Conservation (phyloP, 805 yeast genomes). For the Starmerella etchellsii region DNA sequence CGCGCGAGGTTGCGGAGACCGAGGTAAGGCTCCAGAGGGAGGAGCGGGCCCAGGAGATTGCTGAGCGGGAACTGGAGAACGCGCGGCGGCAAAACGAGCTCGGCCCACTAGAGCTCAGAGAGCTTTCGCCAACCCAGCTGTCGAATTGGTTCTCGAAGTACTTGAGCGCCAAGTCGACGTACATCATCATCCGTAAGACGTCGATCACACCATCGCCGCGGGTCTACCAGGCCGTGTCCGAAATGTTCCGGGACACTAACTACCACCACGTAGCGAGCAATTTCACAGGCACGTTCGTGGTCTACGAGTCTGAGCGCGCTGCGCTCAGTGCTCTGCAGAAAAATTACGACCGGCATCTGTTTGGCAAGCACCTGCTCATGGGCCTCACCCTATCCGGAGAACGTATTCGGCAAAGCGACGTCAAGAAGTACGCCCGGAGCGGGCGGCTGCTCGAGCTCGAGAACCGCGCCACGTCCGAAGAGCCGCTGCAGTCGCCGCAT, state of each 20-base stretch:
- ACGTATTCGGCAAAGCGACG: neutral
- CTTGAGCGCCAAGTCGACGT: slow-evolving; percentile 3
- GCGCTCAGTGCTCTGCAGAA: slow-evolving; percentile 2
- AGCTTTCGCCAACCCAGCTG: neutral
- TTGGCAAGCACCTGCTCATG: neutral
- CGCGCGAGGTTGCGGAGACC: neutral
- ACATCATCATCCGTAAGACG: slow-evolving; percentile 6
- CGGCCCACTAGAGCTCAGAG: slow-evolving; percentile 3
- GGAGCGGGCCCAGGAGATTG: neutral
- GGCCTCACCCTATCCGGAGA: slow-evolving; percentile 5
- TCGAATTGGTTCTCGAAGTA: slow-evolving; percentile 8
- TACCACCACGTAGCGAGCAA: slow-evolving; percentile 5
- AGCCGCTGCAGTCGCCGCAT: neutral
- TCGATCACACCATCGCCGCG: neutral
- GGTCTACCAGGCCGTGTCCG: neutral
- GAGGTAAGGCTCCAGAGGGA: neutral
- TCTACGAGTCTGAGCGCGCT: slow-evolving; percentile 1
- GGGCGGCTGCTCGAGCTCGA: neutral
- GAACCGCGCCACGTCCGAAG: neutral
- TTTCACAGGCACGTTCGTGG: slow-evolving; percentile 5
- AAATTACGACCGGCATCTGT: neutral
- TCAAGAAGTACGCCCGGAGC: neutral
- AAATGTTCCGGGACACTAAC: neutral
- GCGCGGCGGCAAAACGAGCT: neutral
- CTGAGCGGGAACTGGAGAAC: neutral